phyloP scores from a whole-genome alignment of 345 rosid species.

The Linum tenue region DNA sequence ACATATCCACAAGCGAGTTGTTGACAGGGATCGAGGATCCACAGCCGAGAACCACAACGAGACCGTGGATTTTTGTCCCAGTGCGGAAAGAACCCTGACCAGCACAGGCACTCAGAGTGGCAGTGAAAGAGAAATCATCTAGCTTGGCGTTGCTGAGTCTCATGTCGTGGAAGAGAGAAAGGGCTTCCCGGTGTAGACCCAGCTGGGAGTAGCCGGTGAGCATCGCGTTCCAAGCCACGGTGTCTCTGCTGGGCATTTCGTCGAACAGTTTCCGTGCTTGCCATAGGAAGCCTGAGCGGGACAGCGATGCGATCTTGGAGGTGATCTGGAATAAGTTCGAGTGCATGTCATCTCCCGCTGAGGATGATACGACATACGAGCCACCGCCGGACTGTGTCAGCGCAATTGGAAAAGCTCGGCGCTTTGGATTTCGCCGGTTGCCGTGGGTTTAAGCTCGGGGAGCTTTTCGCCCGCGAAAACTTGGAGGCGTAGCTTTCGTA shows the following conservation, averaged over 20 bases:
- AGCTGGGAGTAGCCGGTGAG: slow-evolving; percentile 49
- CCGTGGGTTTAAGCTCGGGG: no score
- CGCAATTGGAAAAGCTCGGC: not conserved
- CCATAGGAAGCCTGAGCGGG: slow-evolving; percentile 33
- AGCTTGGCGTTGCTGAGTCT: slow-evolving; percentile 29
- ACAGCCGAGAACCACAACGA: slow-evolving; percentile 36
- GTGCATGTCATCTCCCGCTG: slow-evolving; percentile 7
- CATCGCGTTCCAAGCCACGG: slow-evolving; percentile 71
- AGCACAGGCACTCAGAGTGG: slow-evolving; percentile 48
- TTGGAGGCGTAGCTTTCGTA: no score
- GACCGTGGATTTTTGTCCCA: slow-evolving; percentile 45
- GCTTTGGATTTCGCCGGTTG: not conserved
- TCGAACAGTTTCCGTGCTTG: slow-evolving; percentile 66
- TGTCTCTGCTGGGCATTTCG: slow-evolving; percentile 46
- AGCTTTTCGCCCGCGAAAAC: no score
- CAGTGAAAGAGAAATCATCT: slow-evolving; percentile 57
- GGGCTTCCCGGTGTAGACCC: slow-evolving; percentile 46
- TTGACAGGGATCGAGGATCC: slow-evolving; percentile 36
- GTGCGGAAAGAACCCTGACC: slow-evolving; percentile 27
- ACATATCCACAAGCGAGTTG: slow-evolving; percentile 67
- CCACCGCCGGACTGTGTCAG: no score
- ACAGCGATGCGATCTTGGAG: slow-evolving; percentile 32
- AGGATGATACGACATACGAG: not conserved
- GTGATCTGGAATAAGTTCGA: slow-evolving; percentile 31
- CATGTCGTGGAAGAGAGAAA: slow-evolving; percentile 38